These are phyloP conservation scores for Trypanosoma rangeli DNA, from an alignment of 208 protist genomes.

Conservation along the genomic window DNA sequence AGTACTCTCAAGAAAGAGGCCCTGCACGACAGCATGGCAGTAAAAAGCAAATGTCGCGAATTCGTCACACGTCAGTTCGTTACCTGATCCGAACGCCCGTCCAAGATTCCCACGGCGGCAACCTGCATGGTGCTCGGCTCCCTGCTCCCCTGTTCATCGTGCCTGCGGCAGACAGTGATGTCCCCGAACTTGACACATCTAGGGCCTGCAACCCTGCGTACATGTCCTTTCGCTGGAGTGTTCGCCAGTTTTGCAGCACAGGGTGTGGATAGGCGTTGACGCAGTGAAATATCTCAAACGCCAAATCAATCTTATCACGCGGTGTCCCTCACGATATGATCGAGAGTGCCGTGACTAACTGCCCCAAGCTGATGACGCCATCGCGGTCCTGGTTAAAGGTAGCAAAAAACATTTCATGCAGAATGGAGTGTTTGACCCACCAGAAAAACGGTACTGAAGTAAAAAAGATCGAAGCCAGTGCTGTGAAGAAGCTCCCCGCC, in stretches of 20 bases:
- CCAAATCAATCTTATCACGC: slow-evolving; percentile 11
- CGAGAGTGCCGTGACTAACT: slow-evolving; percentile 2
- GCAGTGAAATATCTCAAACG: slow-evolving; percentile 7
- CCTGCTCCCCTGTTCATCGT: neutral
- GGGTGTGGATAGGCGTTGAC: slow-evolving; percentile 9
- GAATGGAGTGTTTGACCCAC: no score
- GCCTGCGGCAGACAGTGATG: neutral
- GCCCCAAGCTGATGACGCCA: no score
- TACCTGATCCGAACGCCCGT: slow-evolving; percentile 2
- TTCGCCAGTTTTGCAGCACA: neutral
- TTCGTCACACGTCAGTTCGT: slow-evolving; percentile 6
- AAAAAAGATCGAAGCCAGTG: no score
- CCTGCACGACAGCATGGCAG: slow-evolving; percentile 3
- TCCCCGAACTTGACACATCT: neutral
- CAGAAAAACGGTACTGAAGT: no score
- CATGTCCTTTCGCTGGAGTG: slow-evolving; percentile 9
- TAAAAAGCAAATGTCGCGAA: neutral
- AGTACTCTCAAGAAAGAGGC: slow-evolving; percentile 1
- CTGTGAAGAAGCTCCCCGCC: no score
- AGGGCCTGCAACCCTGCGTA: neutral
- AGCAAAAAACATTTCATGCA: no score
- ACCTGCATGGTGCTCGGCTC: neutral
- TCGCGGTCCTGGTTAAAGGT: no score
- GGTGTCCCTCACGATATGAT: slow-evolving; percentile 11
- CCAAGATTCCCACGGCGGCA: neutral